These are phyloP conservation scores for Ganoderma boninense DNA, from an alignment of 1,284 basidiomycete species.

Conservation along the genomic window DNA sequence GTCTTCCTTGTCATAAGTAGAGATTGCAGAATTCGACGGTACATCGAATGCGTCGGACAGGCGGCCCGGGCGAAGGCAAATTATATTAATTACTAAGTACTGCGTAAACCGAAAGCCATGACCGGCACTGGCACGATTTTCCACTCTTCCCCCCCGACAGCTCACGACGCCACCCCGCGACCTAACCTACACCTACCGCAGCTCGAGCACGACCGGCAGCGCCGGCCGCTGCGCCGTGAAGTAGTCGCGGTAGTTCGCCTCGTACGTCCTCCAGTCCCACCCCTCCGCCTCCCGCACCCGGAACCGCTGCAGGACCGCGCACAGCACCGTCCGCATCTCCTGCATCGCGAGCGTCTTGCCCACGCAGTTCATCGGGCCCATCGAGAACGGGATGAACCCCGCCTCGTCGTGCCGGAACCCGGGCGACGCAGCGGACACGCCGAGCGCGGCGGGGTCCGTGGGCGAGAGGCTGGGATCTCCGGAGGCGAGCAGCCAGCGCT, in stretches of 20 bases:
- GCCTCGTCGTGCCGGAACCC: slow-evolving; percentile 30
- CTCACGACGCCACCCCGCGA: too few species aligned
- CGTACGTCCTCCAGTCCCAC: slow-evolving; percentile 7
- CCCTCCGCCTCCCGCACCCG: background rate
- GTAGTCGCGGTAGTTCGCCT: slow-evolving; percentile 7
- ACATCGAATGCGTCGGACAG: too few species aligned
- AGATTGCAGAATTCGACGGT: too few species aligned
- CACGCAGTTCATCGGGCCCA: slow-evolving; percentile 41
- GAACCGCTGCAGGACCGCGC: slow-evolving; percentile 15
- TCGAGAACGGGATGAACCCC: slow-evolving; percentile 40
- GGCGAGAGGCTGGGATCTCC: background rate
- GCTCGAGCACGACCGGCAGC: background rate
- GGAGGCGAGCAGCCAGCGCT: slow-evolving; percentile 11
- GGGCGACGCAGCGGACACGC: background rate
- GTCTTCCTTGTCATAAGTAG: too few species aligned
- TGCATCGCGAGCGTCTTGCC: slow-evolving; percentile 41
- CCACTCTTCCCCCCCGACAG: too few species aligned
- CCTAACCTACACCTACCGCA: background rate
- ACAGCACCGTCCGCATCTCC: slow-evolving; percentile 26
- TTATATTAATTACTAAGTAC: too few species aligned
- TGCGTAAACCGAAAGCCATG: too few species aligned
- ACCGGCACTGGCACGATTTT: too few species aligned
- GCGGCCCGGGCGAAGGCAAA: too few species aligned
- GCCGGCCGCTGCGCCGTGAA: slow-evolving; percentile 9
- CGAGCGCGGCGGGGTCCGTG: background rate